phyloP scores from a whole-genome alignment of 306 rosid species.

The Pachyrhizus erosus region DNA sequence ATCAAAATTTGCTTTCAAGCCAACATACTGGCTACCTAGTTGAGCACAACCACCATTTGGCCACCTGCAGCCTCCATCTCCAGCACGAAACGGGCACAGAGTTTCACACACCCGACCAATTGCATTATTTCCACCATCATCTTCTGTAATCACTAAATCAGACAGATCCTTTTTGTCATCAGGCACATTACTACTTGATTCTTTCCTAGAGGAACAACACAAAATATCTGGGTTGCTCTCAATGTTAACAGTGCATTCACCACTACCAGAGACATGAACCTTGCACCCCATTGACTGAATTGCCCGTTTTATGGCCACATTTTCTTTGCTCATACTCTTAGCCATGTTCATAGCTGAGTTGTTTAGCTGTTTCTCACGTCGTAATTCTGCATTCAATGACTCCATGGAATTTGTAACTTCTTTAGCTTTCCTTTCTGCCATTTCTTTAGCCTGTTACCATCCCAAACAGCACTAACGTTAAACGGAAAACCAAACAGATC shows the following conservation, averaged over 20 bases:
- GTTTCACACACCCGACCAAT: slow-evolving; percentile 70
- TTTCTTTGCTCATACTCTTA: slow-evolving; percentile 73
- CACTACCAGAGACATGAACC: slow-evolving; percentile 69
- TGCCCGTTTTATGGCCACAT: slow-evolving; percentile 80
- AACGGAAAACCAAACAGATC: background rate
- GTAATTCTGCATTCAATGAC: slow-evolving; percentile 67
- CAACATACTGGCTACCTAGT: slow-evolving; percentile 82
- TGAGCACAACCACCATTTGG: slow-evolving; percentile 91
- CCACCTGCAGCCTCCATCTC: slow-evolving; percentile 89
- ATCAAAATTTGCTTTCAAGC: slow-evolving; percentile 91
- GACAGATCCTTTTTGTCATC: slow-evolving; percentile 59
- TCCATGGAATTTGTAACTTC: slow-evolving; percentile 67
- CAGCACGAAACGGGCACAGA: slow-evolving; percentile 73
- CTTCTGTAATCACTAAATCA: slow-evolving; percentile 52
- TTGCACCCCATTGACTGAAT: slow-evolving; percentile 89
- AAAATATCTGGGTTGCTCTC: slow-evolving; percentile 57
- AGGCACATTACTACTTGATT: slow-evolving; percentile 39
- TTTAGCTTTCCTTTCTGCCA: slow-evolving; percentile 76
- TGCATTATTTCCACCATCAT: slow-evolving; percentile 52
- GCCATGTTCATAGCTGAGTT: slow-evolving; percentile 64
- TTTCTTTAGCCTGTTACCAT: slow-evolving; percentile 78
- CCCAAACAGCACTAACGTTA: slow-evolving; percentile 21
- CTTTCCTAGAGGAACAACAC: slow-evolving; percentile 54
- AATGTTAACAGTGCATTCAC: slow-evolving; percentile 74
- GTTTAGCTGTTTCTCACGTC: slow-evolving; percentile 67